These are phyloP conservation scores for Tulasnella sp. DNA, from an alignment of 768 basidiomycete genomes.

Conservation along the genomic window DNA sequence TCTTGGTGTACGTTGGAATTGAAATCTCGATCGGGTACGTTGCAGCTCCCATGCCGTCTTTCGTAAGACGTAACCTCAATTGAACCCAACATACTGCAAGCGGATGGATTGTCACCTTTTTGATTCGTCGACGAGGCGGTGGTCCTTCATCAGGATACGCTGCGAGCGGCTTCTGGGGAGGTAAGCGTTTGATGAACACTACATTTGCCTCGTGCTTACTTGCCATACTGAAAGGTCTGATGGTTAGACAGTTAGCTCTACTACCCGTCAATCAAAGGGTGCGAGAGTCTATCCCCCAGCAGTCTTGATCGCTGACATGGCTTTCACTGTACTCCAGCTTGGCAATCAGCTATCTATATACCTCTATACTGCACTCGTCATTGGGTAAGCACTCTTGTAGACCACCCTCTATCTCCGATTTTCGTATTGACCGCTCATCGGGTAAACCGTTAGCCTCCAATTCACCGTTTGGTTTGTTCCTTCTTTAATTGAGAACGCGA, in stretches of 20 bases:
- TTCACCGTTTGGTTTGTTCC: constrained; percentile 28
- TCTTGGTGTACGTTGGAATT: too few species aligned
- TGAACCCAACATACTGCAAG: neutral
- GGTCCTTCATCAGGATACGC: constrained; percentile 41
- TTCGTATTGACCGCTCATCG: too few species aligned
- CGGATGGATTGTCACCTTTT: constrained; percentile 48
- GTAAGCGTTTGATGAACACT: neutral
- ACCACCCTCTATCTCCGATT: neutral
- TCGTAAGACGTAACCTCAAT: too few species aligned
- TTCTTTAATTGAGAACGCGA: constrained; percentile 26
- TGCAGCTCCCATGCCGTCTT: too few species aligned
- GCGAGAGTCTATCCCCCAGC: constrained; percentile 6
- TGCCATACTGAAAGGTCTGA: neutral
- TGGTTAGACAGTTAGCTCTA: constrained; percentile 7
- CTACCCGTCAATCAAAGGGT: constrained; percentile 1
- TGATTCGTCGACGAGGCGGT: constrained; percentile 35
- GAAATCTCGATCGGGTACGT: too few species aligned
- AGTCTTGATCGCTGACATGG: too few species aligned
- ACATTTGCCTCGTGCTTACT: too few species aligned
- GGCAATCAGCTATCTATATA: constrained; percentile 15
- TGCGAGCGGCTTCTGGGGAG: constrained; percentile 38
- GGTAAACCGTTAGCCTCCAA: constrained; percentile 21
- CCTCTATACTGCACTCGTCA: constrained; percentile 13
- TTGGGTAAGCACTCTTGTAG: constrained; percentile 15
- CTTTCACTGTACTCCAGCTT: neutral